Conservation (phyloP, 2,329 filamentous ascomycete genomes). For the Phialophora verrucosa region DNA sequence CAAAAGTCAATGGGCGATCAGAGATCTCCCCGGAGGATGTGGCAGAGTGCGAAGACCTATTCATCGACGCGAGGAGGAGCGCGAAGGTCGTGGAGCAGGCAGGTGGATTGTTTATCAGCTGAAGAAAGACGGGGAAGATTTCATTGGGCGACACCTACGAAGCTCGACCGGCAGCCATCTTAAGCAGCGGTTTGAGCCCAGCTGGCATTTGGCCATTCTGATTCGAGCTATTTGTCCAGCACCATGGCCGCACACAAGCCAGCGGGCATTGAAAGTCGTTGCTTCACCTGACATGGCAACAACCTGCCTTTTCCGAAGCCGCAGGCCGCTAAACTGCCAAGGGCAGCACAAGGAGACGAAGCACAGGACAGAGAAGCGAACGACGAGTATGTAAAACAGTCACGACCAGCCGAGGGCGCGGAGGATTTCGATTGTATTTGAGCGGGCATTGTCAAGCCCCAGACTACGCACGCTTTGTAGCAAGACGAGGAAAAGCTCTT, state of each 20-base stretch:
- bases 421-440: not conserved
- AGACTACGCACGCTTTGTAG: not conserved
- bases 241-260: not conserved
- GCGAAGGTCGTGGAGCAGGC: constrained; percentile 71
- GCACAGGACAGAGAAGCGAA: not conserved
- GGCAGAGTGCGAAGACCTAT: constrained; percentile 80
- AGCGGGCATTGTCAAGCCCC: not conserved
- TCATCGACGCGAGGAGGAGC: constrained; percentile 81
- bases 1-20: constrained; percentile 77
- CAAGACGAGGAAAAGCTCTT: not conserved
- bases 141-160: not conserved
- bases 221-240: not conserved
- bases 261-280: not conserved
- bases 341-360: not conserved
- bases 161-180: not conserved
- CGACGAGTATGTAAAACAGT: constrained; percentile 7
- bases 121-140: constrained; percentile 41
- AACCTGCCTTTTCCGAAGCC: not conserved
- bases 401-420: not conserved
- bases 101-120: constrained; percentile 69
- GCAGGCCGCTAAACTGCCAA: not conserved
- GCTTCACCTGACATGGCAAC: not conserved
- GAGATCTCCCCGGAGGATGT: constrained; percentile 80
- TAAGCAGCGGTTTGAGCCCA: not conserved
- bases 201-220: not conserved